These are phyloP conservation scores for Cyclocybe cylindracea DNA, from an alignment of 768 basidiomycete genomes.

Conservation along the genomic window DNA sequence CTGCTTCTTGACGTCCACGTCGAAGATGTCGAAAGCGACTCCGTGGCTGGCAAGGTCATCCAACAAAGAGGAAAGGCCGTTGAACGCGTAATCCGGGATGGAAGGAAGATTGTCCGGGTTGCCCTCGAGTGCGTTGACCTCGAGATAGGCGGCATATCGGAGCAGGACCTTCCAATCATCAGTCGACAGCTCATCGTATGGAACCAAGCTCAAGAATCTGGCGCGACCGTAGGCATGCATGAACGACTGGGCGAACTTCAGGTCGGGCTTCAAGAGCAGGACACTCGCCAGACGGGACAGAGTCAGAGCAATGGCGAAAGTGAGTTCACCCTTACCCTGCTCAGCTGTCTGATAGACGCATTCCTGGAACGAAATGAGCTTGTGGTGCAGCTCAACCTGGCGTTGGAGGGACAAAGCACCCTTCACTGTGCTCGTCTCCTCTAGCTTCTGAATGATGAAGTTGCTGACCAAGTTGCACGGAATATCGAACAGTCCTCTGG, in stretches of 20 bases:
- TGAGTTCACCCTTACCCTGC: conserved; percentile 5
- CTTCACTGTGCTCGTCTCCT: neutral
- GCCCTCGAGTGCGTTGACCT: conserved; percentile 28
- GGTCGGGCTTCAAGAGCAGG: conserved; percentile 33
- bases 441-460: conserved; percentile 12
- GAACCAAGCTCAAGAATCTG: conserved; percentile 24
- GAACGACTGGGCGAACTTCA: conserved; percentile 36
- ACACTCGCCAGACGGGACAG: conserved; percentile 33
- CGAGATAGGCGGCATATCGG: conserved; percentile 39
- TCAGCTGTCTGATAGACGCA: conserved; percentile 19
- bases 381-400: conserved; percentile 14
- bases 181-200: conserved; percentile 27
- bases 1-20: conserved; percentile 21
- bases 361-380: conserved; percentile 22
- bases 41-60: conserved; percentile 35
- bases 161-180: conserved; percentile 51
- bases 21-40: conserved; percentile 30
- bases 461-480: conserved; percentile 19
- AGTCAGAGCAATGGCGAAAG: conserved; percentile 25
- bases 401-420: neutral
- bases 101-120: conserved; percentile 18
- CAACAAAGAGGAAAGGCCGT: conserved; percentile 41
- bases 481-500: conserved; percentile 27
- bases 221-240: conserved; percentile 48
- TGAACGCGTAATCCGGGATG: conserved; percentile 31